Conservation (phyloP, 1,284 basidiomycete species). For the Cutaneotrichosporon cavernicola region DNA sequence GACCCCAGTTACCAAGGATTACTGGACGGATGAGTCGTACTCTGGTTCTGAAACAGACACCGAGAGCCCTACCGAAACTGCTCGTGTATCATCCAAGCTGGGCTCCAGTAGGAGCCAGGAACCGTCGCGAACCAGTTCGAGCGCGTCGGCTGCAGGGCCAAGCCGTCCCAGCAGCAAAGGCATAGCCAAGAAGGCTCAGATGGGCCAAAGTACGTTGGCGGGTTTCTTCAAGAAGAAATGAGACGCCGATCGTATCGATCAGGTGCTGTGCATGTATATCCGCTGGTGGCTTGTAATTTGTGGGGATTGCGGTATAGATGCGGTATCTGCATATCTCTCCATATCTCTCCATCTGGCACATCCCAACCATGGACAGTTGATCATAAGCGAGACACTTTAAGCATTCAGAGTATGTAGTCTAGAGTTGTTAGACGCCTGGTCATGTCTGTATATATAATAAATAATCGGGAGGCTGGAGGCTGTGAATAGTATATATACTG, state of each 20-base stretch:
- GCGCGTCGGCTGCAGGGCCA: slow-evolving; percentile 3
- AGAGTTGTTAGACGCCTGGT: too few relatives aligned
- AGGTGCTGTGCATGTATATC: slow-evolving; percentile 5
- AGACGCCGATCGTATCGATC: background rate
- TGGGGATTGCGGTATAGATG: slow-evolving; percentile 17
- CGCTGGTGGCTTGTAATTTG: background rate
- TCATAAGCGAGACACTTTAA: too few relatives aligned
- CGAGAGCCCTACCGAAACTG: slow-evolving; percentile 17
- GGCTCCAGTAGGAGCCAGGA: background rate
- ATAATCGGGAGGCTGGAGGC: too few relatives aligned
- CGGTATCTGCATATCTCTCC: slow-evolving; percentile 16
- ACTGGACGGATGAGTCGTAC: slow-evolving; percentile 39
- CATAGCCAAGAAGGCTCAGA: slow-evolving; percentile 20
- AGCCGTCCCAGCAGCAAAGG: slow-evolving; percentile 10
- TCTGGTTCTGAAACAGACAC: slow-evolving; percentile 37
- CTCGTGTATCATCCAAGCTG: background rate
- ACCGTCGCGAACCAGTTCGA: background rate
- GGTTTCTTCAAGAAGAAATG: slow-evolving; percentile 48
- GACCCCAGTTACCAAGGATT: slow-evolving; percentile 38
- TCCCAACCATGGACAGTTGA: background rate
- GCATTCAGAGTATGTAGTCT: too few relatives aligned
- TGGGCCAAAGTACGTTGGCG: slow-evolving; percentile 41
- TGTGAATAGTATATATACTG: too few relatives aligned
- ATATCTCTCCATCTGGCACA: slow-evolving; percentile 10
- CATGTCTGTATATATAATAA: too few relatives aligned